Evolutionary conservation across 2,329 filamentous ascomycete species (phyloP).

Genomic region (Fusarium illudens): DNA sequence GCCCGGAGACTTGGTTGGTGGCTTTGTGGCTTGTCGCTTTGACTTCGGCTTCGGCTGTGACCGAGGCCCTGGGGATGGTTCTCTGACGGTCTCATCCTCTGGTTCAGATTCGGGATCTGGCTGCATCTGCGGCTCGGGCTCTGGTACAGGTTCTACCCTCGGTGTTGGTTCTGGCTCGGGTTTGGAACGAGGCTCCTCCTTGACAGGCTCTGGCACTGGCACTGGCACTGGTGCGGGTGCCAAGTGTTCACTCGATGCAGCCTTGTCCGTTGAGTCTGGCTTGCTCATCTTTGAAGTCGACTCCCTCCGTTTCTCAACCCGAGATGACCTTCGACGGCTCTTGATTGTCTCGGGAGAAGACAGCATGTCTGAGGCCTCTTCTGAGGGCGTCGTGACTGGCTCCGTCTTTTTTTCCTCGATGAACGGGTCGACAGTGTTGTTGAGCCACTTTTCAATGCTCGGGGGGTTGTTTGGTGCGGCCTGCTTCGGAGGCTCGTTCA

Average conservation of each 20-base stretch:
- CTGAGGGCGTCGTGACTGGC: slow-evolving; percentile 19
- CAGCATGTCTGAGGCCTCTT: slow-evolving; percentile 18
- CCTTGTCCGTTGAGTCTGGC: slow-evolving; percentile 27
- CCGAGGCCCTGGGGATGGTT: slow-evolving; percentile 21
- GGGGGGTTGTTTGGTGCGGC: slow-evolving; percentile 63
- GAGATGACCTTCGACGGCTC: slow-evolving; percentile 38
- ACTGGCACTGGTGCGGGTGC: slow-evolving; percentile 9
- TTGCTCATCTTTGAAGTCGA: slow-evolving; percentile 36
- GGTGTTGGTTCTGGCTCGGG: slow-evolving; percentile 4
- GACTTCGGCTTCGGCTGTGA: slow-evolving; percentile 23
- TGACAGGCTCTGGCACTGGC: slow-evolving; percentile 2
- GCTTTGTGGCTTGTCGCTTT: slow-evolving; percentile 33
- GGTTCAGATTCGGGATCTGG: neutral
- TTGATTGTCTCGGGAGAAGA: slow-evolving; percentile 35
- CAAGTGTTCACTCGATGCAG: slow-evolving; percentile 7
- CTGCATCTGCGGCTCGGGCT: neutral
- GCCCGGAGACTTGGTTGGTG: slow-evolving; percentile 27
- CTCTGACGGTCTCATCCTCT: slow-evolving; percentile 16
- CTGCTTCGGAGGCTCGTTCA: slow-evolving; percentile 63
- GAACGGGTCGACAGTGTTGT: slow-evolving; percentile 69
- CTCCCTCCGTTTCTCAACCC: slow-evolving; percentile 30
- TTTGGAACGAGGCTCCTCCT: slow-evolving; percentile 10
- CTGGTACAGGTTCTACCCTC: slow-evolving; percentile 1
- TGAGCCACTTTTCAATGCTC: slow-evolving; percentile 73
- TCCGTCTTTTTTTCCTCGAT: slow-evolving; percentile 53